Evolutionary conservation across 169 alveolate genomes (phyloP), one percentile per base, ranked within the genome.

Genomic region (Plasmodium knowlesi): DNA sequence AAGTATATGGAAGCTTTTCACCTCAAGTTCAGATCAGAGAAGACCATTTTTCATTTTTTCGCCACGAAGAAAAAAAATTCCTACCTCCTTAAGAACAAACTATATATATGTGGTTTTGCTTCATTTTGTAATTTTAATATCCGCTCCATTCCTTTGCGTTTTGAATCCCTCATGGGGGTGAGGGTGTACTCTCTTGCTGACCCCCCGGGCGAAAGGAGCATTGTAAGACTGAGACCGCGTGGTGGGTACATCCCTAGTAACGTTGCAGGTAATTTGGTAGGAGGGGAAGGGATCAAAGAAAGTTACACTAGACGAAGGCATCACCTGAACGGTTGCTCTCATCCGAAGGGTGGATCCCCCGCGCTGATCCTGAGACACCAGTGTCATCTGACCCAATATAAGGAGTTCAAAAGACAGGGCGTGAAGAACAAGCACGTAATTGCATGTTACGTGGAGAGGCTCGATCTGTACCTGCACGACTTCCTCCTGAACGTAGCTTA

Each of bases 51-150:
- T 67, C 76, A 67, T 10, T 67, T 67, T 67, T 22, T 28, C 2
- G 76, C 76, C 76, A 67, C 41, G 41, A 67, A 67, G 72, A 80
- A 50, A 28, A 80, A 19, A 37, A 82, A 9, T n/a, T 22, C 67
- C 2, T 83, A 34, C 80, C 22, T 83, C 25, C 46, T 83, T 57
- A 57, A 34, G 43, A 83, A 37, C 30, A 83, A 83, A 57, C 1
- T 83, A 16, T 34, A n/a, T 39, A 16, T 83, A 3, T 19, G 39
- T 28, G 46, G 25, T 12, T 54, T 70, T 3, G 10, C 72, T 37
- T 61, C 73, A n/a, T 83, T 57, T 53, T 61, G 43, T 37, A 67
- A 83, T 83, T 83, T 83, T 83, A 8, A 83, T 28, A 32, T 83
- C 46, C 71, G 73, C 16, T 32, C 50, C 0, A 43, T 83, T 30